These are phyloP conservation scores for Exophiala spinifera DNA, from an alignment of 2,329 filamentous ascomycete species.

Conservation along the genomic window DNA sequence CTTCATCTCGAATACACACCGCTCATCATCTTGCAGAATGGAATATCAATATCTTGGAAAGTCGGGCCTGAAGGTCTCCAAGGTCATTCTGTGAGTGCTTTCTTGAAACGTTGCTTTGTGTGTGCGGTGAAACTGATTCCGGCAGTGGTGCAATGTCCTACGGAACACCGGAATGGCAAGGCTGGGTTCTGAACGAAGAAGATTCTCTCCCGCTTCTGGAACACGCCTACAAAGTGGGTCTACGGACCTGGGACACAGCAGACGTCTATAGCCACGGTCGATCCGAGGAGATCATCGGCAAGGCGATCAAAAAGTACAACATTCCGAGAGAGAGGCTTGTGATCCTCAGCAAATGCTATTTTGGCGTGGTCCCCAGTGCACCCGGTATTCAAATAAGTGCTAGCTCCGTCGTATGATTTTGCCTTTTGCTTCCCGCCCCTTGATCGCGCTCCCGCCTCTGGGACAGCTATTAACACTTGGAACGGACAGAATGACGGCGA, in stretches of 20 bases:
- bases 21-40: too few relatives aligned
- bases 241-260: slow-evolving; percentile 34
- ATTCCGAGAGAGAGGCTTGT: slow-evolving; percentile 57
- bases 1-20: too few relatives aligned
- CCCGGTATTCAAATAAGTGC: slow-evolving; percentile 35
- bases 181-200: slow-evolving; percentile 29
- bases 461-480: too few relatives aligned
- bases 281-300: slow-evolving; percentile 43
- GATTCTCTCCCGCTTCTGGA: slow-evolving; percentile 28
- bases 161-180: slow-evolving; percentile 34
- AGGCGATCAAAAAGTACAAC: slow-evolving; percentile 58
- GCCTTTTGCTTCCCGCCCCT: too few relatives aligned
- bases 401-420: neutral
- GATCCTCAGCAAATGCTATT: slow-evolving; percentile 57
- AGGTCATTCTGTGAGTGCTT: slow-evolving; percentile 23
- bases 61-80: slow-evolving; percentile 30
- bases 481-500: slow-evolving; percentile 18
- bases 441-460: too few relatives aligned
- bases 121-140: neutral
- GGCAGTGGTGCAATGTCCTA: slow-evolving; percentile 44
- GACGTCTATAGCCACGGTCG: slow-evolving; percentile 32
- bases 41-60: slow-evolving; percentile 42
- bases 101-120: neutral
- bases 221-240: slow-evolving; percentile 31
- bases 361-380: slow-evolving; percentile 34